These are phyloP conservation scores for Colletotrichum shisoi DNA, from an alignment of 2,329 filamentous ascomycete genomes.

Conservation along the genomic window DNA sequence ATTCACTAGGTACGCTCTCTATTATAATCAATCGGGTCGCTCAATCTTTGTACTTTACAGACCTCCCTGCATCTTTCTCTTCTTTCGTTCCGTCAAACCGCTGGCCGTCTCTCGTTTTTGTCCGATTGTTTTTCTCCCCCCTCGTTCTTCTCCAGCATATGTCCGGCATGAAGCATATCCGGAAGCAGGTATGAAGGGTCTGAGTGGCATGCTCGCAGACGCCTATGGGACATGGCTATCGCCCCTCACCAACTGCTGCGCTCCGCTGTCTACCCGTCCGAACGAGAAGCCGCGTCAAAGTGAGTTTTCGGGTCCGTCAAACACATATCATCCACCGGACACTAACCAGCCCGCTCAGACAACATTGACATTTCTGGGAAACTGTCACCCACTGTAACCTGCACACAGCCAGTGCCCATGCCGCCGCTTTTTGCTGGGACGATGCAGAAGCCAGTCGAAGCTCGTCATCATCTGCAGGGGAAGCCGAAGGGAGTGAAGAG, in stretches of 20 bases:
- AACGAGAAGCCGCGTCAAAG: conserved; percentile 52
- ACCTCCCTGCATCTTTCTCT: conserved; percentile 16
- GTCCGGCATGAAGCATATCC: conserved; percentile 36
- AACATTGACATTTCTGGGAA: conserved; percentile 43
- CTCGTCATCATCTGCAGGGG: conserved; percentile 44
- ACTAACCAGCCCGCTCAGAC: conserved; percentile 39
- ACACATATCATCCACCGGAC: conserved; percentile 19
- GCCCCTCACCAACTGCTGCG: conserved; percentile 57
- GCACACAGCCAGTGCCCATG: conserved; percentile 46
- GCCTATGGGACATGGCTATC: conserved; percentile 58
- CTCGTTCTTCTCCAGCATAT: conserved; percentile 27
- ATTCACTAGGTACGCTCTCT: conserved; percentile 11
- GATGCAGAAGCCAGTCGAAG: conserved; percentile 38
- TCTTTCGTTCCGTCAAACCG: conserved; percentile 22
- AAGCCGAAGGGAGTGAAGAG: conserved; percentile 49
- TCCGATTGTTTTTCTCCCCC: background rate
- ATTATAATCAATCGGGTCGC: conserved; percentile 38
- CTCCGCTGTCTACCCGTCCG: conserved; percentile 50
- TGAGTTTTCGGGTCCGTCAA: conserved; percentile 45
- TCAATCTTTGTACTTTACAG: conserved; percentile 31
- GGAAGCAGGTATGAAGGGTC: conserved; percentile 50
- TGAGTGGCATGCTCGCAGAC: conserved; percentile 54
- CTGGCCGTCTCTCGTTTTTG: conserved; percentile 10
- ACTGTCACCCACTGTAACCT: conserved; percentile 43
- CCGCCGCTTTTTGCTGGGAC: conserved; percentile 45